Evolutionary conservation across 164 flowering plant species (phyloP).

Genomic region (Protea cynaroides): DNA sequence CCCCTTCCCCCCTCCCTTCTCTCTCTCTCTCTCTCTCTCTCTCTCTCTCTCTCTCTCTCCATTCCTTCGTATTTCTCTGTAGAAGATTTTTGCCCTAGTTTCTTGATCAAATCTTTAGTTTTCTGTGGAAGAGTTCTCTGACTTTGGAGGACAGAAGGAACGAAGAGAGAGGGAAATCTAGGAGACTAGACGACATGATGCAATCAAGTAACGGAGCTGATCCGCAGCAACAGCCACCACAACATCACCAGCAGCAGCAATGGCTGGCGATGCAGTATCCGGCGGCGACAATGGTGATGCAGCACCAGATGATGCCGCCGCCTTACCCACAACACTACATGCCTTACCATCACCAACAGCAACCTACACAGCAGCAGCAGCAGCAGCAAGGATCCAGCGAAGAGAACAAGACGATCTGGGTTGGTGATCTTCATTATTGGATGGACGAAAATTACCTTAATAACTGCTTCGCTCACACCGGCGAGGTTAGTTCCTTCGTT

Average conservation of each 20-base stretch:
- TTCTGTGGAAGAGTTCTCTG: neutral
- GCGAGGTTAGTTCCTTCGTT: neutral
- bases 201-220: neutral
- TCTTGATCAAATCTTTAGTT: no score
- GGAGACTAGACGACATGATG: neutral
- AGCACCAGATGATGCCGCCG: neutral
- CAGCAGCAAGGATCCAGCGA: neutral
- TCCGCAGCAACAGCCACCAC: neutral
- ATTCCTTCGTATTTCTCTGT: no score
- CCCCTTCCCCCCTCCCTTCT: neutral
- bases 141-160: neutral
- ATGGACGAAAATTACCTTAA: neutral
- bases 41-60: neutral
- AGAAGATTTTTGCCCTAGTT: no score
- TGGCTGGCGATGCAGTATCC: slow-evolving; percentile 4
- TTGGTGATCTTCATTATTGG: neutral
- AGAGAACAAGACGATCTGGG: slow-evolving; percentile 1
- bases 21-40: neutral
- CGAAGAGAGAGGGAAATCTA: neutral
- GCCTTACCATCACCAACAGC: slow-evolving; percentile 1
- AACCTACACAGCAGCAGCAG: neutral
- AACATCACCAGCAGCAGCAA: neutral
- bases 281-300: neutral
- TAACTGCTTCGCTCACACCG: slow-evolving; percentile 1
- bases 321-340: neutral